These are phyloP conservation scores for Chlorella ohadii DNA, from an alignment of 139 green algal genomes.

Conservation along the genomic window DNA sequence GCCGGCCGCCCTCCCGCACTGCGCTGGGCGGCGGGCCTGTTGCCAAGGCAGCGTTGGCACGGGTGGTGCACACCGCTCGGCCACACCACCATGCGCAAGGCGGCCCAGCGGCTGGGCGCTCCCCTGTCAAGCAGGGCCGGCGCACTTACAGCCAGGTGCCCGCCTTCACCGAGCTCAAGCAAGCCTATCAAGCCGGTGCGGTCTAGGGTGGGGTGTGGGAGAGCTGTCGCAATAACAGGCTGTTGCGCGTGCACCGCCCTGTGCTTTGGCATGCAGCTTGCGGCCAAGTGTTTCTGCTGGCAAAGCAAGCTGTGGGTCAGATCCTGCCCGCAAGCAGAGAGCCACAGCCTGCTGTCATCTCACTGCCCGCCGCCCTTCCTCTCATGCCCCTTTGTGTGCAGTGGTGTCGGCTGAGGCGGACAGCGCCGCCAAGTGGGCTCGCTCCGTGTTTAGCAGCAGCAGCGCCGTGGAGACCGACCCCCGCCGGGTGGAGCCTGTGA, in stretches of 20 bases:
- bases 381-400: neutral
- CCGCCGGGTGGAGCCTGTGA: conserved; percentile 12
- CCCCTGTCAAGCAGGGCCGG: neutral
- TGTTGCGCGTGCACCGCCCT: no score
- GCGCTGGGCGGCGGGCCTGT: no score
- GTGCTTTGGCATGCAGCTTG: no score
- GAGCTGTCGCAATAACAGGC: neutral
- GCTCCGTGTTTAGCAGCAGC: conserved; percentile 6
- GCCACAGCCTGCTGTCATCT: no score
- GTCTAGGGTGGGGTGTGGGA: no score
- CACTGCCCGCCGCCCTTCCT: neutral
- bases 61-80: no score
- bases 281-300: no score
- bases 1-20: no score
- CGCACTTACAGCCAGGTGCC: conserved; percentile 10
- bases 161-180: conserved; percentile 9
- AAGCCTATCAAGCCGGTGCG: conserved; percentile 29
- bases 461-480: conserved; percentile 35
- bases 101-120: neutral
- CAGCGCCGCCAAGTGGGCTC: conserved; percentile 2
- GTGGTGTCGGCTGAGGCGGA: conserved; percentile 10
- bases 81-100: neutral
- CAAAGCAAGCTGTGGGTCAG: no score
- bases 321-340: no score
- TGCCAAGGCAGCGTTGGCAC: no score